Percentiles rank a stretch among this genome's conserved stretches.
phyloP scores from a whole-genome alignment of 2,329 filamentous ascomycete genomes.

The Mycosphaerella arachidis region DNA sequence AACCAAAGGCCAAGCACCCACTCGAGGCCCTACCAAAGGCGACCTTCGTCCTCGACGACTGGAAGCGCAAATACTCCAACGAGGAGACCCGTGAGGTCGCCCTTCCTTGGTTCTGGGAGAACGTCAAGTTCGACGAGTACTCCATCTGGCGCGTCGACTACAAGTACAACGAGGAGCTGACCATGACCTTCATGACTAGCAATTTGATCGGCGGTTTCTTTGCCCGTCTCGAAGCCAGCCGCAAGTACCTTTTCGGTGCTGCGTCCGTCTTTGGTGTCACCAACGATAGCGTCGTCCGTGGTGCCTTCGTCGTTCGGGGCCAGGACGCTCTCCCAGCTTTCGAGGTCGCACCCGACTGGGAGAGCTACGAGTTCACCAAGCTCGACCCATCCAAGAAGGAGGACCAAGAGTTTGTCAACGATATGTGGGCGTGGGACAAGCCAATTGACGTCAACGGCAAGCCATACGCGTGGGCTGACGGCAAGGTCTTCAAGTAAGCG shows the following conservation, averaged over 20 bases:
- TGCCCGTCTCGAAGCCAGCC: constrained; percentile 89
- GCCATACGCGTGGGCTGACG: constrained; percentile 80
- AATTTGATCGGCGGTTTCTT: constrained; percentile 99
- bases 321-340: constrained; percentile 83
- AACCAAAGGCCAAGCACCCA: constrained; percentile 93
- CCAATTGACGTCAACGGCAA: constrained; percentile 76
- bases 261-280: constrained; percentile 82
- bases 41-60: constrained; percentile 84
- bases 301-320: constrained; percentile 92
- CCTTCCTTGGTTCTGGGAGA: constrained; percentile 98
- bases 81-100: constrained; percentile 75
- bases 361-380: constrained; percentile 96
- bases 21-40: constrained; percentile 77
- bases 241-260: constrained; percentile 95
- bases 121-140: constrained; percentile 90
- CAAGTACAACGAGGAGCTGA: constrained; percentile 99
- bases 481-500: constrained; percentile 96
- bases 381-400: constrained; percentile 82
- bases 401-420: constrained; percentile 80
- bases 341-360: constrained; percentile 93
- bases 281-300: constrained; percentile 86
- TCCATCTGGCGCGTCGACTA: constrained; percentile 91
- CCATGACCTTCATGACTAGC: constrained; percentile 96
- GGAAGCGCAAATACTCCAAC: constrained; percentile 99
- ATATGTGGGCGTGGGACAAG: constrained; percentile 90